Percentiles rank a stretch among this genome's conserved stretches.
Conservation (phyloP, 495 filamentous ascomycete species). For the Hyaloscypha finlandica region DNA sequence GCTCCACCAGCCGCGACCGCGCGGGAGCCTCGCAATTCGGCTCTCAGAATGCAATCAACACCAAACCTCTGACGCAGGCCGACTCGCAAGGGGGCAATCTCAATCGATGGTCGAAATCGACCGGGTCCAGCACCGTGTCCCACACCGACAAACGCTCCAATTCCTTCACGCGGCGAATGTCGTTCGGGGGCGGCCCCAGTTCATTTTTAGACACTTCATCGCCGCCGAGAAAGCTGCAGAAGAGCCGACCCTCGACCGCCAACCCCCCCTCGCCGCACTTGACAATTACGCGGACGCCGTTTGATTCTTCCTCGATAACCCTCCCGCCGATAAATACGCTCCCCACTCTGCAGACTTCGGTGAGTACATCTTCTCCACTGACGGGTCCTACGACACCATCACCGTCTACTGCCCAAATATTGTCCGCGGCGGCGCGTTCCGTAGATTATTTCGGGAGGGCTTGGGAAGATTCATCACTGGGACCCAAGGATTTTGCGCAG, state of each 20-base stretch:
- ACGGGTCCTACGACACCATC: constrained; percentile 29
- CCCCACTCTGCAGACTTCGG: constrained; percentile 26
- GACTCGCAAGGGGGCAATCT: constrained; percentile 21
- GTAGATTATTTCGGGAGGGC: constrained; percentile 39
- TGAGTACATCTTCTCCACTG: constrained; percentile 24
- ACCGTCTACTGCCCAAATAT: constrained; percentile 39
- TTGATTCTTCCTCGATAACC: constrained; percentile 20
- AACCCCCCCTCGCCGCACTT: constrained; percentile 33
- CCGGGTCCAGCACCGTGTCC: constrained; percentile 67
- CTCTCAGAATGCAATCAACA: constrained; percentile 18
- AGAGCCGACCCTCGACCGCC: constrained; percentile 34
- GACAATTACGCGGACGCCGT: constrained; percentile 29
- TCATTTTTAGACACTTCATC: constrained; percentile 36
- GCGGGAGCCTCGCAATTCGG: constrained; percentile 5
- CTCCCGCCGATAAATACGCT: constrained; percentile 31
- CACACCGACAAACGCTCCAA: constrained; percentile 46
- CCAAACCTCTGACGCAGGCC: constrained; percentile 16
- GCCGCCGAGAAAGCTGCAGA: constrained; percentile 34
- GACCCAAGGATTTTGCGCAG: constrained; percentile 25
- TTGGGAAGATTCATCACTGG: constrained; percentile 32
- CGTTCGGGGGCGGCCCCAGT: constrained; percentile 39
- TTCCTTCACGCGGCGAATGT: constrained; percentile 58
- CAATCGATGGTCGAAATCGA: constrained; percentile 83
- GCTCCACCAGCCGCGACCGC: constrained; percentile 21
- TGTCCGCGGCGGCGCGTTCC: constrained; percentile 36